These are phyloP conservation scores for Trichoderma guizhouense DNA, from an alignment of 2,329 filamentous ascomycete species.

Conservation along the genomic window DNA sequence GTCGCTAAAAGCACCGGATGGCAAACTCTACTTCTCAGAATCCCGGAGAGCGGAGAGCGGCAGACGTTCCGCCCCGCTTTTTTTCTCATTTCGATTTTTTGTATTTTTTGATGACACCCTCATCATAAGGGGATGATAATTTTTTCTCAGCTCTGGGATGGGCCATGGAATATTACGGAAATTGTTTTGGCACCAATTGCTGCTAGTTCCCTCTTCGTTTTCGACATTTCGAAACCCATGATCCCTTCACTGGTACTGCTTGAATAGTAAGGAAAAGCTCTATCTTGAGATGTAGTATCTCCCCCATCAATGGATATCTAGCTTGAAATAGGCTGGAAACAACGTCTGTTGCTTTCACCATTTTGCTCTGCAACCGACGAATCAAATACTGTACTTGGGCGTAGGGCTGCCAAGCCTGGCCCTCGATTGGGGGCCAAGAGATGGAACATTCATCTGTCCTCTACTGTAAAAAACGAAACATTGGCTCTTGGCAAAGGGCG, in stretches of 20 bases:
- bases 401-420: neutral
- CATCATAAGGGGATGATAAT: neutral
- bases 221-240: neutral
- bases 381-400: neutral
- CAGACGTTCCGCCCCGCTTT: neutral
- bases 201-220: neutral
- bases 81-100: neutral
- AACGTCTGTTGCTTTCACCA: neutral
- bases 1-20: neutral
- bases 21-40: neutral
- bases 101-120: conserved; percentile 8
- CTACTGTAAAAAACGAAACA: neutral
- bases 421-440: neutral
- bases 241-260: neutral
- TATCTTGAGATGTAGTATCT: neutral
- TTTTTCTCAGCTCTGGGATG: neutral
- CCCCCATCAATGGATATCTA: neutral
- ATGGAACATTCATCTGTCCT: neutral
- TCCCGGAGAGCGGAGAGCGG: neutral
- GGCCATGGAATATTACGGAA: neutral
- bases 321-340: neutral
- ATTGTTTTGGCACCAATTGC: neutral
- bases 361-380: neutral
- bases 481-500: neutral
- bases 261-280: neutral